Base-by-base conservation (phyloP, 345 rosid species). In the Populus euphratica region DNA sequence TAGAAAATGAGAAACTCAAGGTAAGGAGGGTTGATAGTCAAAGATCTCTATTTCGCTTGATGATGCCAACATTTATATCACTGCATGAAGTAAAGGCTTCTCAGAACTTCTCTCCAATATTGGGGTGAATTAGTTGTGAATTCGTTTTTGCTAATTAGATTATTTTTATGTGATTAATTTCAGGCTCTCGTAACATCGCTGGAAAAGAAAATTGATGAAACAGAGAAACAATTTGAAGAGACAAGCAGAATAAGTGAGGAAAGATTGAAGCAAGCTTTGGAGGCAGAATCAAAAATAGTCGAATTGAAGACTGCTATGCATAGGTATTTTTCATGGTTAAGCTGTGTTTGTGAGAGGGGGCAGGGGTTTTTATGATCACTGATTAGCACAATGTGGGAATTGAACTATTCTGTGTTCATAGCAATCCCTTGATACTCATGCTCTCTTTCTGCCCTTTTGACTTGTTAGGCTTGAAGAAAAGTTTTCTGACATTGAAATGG, bases 1-100 rank as follows among this genome's bases (percentile, higher is more conserved):
- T 85, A 78, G 99, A 96, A 90, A 96, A 96, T 78, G 95, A 96
- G 85, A 91, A 89, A 72, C 90, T 96, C 73, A 96, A 96, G 96
- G 98, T 92, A 73, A 78, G 87, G 41, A 71, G 71, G 67, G 13
- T 63, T 65, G 71, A 47, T 74, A 36, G 70, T 68, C 71, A 64
- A 50, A 52, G 61, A 61, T 80, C 76, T 74, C 18, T 27, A 52
- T 61, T 76, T 38, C 59, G 56, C 76, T 74, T 52, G 56, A 64
- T 73, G 44, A 77, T 56, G 12, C 17, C 21, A 5, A 43, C 12
- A 43, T 43, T 10, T 43, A 11, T 43, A 43, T 25, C 43, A n/a
- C 29, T 59, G 18, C 27, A 25, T 39, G 84, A 52, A 31, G 64
- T 43, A 38, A 81, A 72, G 62, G 33, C 9, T 18, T 68, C 61